Evolutionary conservation across 208 protist species (phyloP), one percentile per base, ranked within the genome.

Genomic region (Perkinsela sp.): DNA sequence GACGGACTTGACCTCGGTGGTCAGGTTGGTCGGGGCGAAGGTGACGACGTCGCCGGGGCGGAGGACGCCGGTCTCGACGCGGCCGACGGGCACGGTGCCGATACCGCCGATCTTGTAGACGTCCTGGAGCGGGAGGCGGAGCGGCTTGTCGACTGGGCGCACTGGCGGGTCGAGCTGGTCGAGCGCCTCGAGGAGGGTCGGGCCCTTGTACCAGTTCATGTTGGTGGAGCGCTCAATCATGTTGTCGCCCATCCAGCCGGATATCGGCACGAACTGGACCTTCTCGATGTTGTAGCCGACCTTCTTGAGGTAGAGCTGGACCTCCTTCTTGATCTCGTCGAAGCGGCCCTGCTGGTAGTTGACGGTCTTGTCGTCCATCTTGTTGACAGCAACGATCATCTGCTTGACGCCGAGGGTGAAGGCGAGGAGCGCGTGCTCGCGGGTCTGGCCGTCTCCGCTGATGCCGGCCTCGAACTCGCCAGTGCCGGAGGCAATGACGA

Each of bases 81-180:
- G 79, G 72, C 80, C 80, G 66, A 80, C 78, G 48, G 76, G 72
- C 40, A 84, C 78, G 6, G 77, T 82, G 67, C 80, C 80, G 68
- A 84, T 82, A 74, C 80, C 81, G 68, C 69, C 85, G 72, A 96
- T 96, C 85, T 96, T 97, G 86, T 94, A 97, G 72, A 96, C 91
- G 77, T 96, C 93, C 80, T 94, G 87, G 28, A 96, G 72, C 67
- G 90, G 88, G 32, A 95, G 71, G 70, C 94, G 85, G 29, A 97
- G 80, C 66, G 94, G 93, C 78, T 95, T 95, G 72, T 97, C 93
- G 30, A 72, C 68, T 32, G 85, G 86, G 70, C 92, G 80, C 68
- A 87, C 84, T 31, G 88, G 87, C 71, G 86, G 74, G 71, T 81
- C 80, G 30, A 82, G 73, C 72, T 70, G 68, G 76, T 97, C 88